Evolutionary conservation across 768 basidiomycete genomes (phyloP).

Genomic region (Pilatotrama ljubarskyi): DNA sequence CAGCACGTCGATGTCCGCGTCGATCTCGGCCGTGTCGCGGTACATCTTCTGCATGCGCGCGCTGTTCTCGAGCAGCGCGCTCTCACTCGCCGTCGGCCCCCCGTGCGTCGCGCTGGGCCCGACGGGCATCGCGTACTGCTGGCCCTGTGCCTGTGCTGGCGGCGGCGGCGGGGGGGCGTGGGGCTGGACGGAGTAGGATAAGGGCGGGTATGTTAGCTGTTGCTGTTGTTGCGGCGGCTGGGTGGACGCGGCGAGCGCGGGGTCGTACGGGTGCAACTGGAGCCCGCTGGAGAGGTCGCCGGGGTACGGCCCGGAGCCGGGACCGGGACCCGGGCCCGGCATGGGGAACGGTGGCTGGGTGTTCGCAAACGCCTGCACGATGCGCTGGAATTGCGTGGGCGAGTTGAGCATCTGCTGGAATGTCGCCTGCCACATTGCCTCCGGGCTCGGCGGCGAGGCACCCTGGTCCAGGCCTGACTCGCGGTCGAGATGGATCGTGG

Average conservation of each 20-base stretch:
- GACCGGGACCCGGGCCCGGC: slow-evolving; percentile 2
- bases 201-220: slow-evolving; percentile 31
- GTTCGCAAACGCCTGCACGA: slow-evolving; percentile 34
- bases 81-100: not conserved
- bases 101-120: not conserved
- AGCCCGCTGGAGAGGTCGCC: slow-evolving; percentile 1
- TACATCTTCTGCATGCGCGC: slow-evolving; percentile 56
- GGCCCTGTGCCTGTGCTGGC: no score
- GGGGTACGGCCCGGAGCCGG: not conserved
- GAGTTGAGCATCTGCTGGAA: slow-evolving; percentile 51
- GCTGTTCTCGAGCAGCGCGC: slow-evolving; percentile 36
- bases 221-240: slow-evolving; percentile 19
- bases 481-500: no score
- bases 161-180: not conserved
- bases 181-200: slow-evolving; percentile 17
- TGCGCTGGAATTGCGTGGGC: slow-evolving; percentile 57
- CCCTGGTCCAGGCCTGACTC: no score
- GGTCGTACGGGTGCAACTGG: not conserved
- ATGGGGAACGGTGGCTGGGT: slow-evolving; percentile 11
- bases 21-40: slow-evolving; percentile 61
- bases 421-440: slow-evolving; percentile 48
- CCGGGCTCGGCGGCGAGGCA: slow-evolving; percentile 43
- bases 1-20: slow-evolving; percentile 69
- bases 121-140: not conserved
- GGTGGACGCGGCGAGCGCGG: slow-evolving; percentile 8